These are phyloP conservation scores for Elongisporangium anandrum DNA, from an alignment of 352 stramenopile species.

Conservation along the genomic window DNA sequence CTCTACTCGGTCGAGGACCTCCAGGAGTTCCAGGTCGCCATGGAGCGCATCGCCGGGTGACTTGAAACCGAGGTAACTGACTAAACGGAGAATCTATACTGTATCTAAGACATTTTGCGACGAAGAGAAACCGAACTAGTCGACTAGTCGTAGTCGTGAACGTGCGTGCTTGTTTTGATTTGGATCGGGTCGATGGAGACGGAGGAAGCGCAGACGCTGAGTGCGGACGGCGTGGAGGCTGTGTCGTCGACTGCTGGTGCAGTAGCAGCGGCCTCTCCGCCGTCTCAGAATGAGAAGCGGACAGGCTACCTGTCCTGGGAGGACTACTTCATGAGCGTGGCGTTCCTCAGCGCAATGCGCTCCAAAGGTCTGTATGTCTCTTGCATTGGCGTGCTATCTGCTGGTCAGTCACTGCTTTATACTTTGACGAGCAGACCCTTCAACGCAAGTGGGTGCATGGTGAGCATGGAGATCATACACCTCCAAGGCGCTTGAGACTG, in stretches of 20 bases:
- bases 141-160: not conserved
- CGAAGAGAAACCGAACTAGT: not conserved
- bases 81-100: not conserved
- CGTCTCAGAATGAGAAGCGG: slow-evolving; percentile 44
- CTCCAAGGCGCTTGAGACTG: too few species aligned
- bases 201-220: not conserved
- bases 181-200: slow-evolving; percentile 2
- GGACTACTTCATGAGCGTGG: slow-evolving; percentile 99
- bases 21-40: slow-evolving; percentile 71
- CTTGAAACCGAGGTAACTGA: not conserved
- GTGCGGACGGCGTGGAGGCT: not conserved
- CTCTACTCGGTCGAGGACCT: slow-evolving; percentile 67
- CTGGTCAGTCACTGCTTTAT: too few species aligned
- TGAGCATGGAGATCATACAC: slow-evolving; percentile 13
- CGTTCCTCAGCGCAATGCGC: slow-evolving; percentile 97
- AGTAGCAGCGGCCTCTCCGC: not conserved
- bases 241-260: too few species aligned
- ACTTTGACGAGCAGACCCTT: slow-evolving; percentile 74
- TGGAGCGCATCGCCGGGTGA: slow-evolving; percentile 52
- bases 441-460: slow-evolving; percentile 97
- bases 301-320: slow-evolving; percentile 95
- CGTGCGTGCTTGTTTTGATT: not conserved
- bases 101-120: not conserved
- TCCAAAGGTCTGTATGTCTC: slow-evolving; percentile 89
- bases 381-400: too few species aligned